Conservation (phyloP, 257 asterid species). For the Fraxinus excelsior region DNA sequence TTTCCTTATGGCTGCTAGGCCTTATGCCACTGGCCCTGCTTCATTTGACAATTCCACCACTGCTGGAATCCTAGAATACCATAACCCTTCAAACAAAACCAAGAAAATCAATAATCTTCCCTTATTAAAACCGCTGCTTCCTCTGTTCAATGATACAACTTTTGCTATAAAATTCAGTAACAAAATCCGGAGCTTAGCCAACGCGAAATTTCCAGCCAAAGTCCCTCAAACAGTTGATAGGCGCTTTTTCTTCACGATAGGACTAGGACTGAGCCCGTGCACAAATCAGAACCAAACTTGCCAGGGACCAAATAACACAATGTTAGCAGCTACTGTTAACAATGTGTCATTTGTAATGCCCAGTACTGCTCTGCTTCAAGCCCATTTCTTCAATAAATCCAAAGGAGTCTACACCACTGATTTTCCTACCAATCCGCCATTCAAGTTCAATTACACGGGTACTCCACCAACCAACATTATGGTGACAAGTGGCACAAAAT, state of each 20-base stretch:
- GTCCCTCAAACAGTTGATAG: slow-evolving; percentile 49
- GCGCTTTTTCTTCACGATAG: slow-evolving; percentile 60
- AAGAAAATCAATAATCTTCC: slow-evolving; percentile 23
- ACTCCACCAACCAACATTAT: slow-evolving; percentile 43
- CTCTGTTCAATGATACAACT: slow-evolving; percentile 38
- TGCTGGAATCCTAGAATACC: slow-evolving; percentile 48
- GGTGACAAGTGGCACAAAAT: slow-evolving; percentile 52
- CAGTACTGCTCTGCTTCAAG: slow-evolving; percentile 51
- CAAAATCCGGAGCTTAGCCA: slow-evolving; percentile 50
- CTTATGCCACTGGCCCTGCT: slow-evolving; percentile 59
- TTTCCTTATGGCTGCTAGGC: slow-evolving; percentile 55
- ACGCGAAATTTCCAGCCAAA: slow-evolving; percentile 44
- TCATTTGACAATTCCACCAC: slow-evolving; percentile 63
- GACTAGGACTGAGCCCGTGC: slow-evolving; percentile 57
- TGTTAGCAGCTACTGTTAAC: slow-evolving; percentile 52
- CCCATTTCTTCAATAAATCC: slow-evolving; percentile 54
- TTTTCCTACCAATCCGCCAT: slow-evolving; percentile 57
- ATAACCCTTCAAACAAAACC: slow-evolving; percentile 26
- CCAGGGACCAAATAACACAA: slow-evolving; percentile 64
- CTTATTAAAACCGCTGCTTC: slow-evolving; percentile 33
- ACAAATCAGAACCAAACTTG: slow-evolving; percentile 41
- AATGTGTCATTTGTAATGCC: slow-evolving; percentile 65
- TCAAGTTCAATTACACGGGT: slow-evolving; percentile 65
- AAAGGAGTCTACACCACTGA: slow-evolving; percentile 60
- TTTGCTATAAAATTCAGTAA: slow-evolving; percentile 37